Base-by-base conservation (phyloP, 257 asterid species). In the Ophiorrhiza pumila region DNA sequence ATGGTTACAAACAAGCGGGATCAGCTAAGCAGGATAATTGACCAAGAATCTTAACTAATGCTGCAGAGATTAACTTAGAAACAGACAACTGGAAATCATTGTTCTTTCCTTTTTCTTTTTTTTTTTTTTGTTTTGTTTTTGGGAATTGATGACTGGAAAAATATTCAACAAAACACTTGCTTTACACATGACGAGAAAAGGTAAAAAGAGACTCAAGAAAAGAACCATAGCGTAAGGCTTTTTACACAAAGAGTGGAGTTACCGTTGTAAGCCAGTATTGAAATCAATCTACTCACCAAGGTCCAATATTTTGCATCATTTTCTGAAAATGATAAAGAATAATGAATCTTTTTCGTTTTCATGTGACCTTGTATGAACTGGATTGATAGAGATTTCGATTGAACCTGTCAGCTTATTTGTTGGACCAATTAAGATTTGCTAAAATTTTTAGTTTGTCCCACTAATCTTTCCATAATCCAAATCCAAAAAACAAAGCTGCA, bases 241-340 rank as follows among this genome's bases (percentile, higher is more conserved):
- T 70, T 62, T 61, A 52, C 57, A 41, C 47, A n/a, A 13, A 58
- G 41, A 67, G n/a, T 58, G 74, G 65, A 52, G 74, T 72, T 72
- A 72, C 74, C 74, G 69, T 68, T 68, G 65, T 52, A 9, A 69
- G 45, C 74, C 79, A 68, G 49, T 70, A n/a, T 14, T 57, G 69
- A 74, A 57, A 23, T 74, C 58, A 69, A 74, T 74, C 43, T 74
- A n/a, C n/a, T n/a, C n/a, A n/a, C 61, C 72, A 67, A 56, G 22
- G 57, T 66, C 52, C 73, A 67, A 32, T 31, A n/a, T 17, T 37
- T 11, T 15, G 55, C 61, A 56, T 65, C 31, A 12, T 45, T 57
- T 52, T 22, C 23, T 70, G 29, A 39, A 70, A 68, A 45, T 25
- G 12, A 49, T 15, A 41, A 27, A 23, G 27, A 13, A 58, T n/a